Evolutionary conservation across 192 early-diverging fungal species (phyloP), one percentile per base, ranked within the genome.

Genomic region (Pilaira anomala): DNA sequence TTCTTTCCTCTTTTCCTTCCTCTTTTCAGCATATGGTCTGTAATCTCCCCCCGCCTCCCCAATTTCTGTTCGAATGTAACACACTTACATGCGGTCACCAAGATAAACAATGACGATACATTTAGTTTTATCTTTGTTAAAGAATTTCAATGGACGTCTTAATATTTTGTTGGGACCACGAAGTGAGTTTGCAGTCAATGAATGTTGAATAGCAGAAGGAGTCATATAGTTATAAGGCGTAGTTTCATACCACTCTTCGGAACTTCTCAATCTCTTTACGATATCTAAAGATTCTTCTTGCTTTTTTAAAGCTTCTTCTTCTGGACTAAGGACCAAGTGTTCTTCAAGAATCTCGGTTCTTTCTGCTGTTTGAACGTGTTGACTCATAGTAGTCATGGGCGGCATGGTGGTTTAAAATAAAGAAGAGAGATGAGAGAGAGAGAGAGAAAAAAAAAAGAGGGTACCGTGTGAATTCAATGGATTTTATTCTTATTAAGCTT

Each of bases 101-200:
- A 92, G 62, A 68, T 94, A 90, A 19, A 83, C 48, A 21, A 91
- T 70, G 3, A 67, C 69, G 7, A 83, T 24, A 25, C 77, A 76
- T 60, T 84, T 76, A 3, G 64, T 69, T 60, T 77, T 74, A 51
- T 88, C 80, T 22, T 63, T 58, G 58, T 78, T 74, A 52, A 72
- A 80, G 67, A 85, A 88, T 5, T 83, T 67, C 0, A 80, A 66
- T 5, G 85, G 86, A 9, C 54, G 33, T 16, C 83, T 52, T 2
- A 74, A 76, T n/a, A 88, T 62, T 71, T 73, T 83, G 19, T 77
- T 75, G 54, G 76, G 74, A 1, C 85, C 86, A 33, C 73, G 58
- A 9, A 88, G 56, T 4, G 78, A 66, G 36, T 57, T 62, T n/a
- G 73, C 73, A 16, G 73, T 75, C 51, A 75, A 49, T 7, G 67